Evolutionary conservation across 2,329 filamentous ascomycete genomes (phyloP).

Genomic region (Pezicula radicicola): DNA sequence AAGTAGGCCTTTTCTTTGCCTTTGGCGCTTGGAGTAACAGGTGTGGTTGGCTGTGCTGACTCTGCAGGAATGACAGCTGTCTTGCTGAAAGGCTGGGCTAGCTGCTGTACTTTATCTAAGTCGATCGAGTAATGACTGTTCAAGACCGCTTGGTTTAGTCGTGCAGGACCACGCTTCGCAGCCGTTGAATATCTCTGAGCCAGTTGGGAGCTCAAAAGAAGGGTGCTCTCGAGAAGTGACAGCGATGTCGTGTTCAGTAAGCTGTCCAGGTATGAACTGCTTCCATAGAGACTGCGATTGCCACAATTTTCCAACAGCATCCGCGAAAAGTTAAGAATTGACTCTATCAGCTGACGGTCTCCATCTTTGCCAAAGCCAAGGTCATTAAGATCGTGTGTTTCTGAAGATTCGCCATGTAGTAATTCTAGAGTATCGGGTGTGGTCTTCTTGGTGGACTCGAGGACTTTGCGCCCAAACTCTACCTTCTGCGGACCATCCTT

Average conservation of each 20-base stretch:
- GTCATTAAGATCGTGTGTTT: conserved; percentile 43
- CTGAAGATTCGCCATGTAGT: conserved; percentile 42
- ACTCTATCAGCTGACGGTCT: conserved; percentile 76
- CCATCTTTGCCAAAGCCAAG: conserved; percentile 71
- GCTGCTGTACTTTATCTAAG: conserved; percentile 77
- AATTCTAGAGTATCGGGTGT: conserved; percentile 28
- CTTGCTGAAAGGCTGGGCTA: conserved; percentile 80
- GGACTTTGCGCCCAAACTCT: conserved; percentile 66
- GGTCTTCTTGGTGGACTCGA: conserved; percentile 43
- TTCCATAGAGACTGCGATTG: conserved; percentile 93
- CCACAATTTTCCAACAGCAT: conserved; percentile 92
- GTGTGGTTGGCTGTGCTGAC: conserved; percentile 46
- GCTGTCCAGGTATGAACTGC: conserved; percentile 84
- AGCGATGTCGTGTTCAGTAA: conserved; percentile 85
- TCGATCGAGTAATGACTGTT: conserved; percentile 82
- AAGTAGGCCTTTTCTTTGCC: conserved; percentile 68
- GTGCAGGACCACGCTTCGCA: conserved; percentile 68
- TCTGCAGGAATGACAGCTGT: conserved; percentile 50
- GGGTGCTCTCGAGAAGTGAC: conserved; percentile 70
- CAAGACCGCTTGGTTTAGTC: conserved; percentile 68
- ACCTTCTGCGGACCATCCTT: conserved; percentile 75
- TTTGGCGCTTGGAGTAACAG: conserved; percentile 59
- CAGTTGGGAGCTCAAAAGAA: conserved; percentile 80
- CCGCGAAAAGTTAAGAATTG: conserved; percentile 79
- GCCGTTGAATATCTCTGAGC: conserved; percentile 92